Percentiles rank a stretch among this genome's conserved stretches.
Evolutionary conservation across 1,284 basidiomycete species (phyloP).

Genomic region (Agaricales sp.): DNA sequence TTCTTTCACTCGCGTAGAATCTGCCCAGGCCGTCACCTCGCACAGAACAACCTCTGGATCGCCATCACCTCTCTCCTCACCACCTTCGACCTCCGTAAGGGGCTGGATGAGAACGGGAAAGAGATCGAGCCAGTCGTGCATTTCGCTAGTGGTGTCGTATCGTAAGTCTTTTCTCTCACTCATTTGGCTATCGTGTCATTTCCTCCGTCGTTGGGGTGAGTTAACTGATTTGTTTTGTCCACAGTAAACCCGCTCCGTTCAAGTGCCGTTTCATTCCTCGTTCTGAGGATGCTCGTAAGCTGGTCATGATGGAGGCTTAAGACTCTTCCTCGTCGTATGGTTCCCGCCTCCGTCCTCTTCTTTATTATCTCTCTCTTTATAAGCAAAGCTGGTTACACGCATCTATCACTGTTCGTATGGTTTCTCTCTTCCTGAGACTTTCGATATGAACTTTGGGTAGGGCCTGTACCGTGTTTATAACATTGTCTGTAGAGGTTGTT

Average conservation of each 20-base stretch:
- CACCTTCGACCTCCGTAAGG: constrained; percentile 10
- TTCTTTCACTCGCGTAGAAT: too few species aligned
- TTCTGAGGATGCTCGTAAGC: not conserved
- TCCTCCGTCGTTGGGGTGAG: too few species aligned
- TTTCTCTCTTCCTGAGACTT: too few species aligned
- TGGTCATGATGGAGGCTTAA: not conserved
- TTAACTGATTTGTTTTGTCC: not conserved
- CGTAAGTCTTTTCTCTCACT: not conserved
- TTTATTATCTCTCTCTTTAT: too few species aligned
- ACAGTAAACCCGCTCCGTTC: not conserved
- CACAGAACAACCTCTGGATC: constrained; percentile 11
- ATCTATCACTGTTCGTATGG: too few species aligned
- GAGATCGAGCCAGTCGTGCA: not conserved
- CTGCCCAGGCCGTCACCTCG: constrained; percentile 11
- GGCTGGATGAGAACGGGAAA: not conserved
- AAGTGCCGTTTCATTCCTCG: not conserved
- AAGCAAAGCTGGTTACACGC: too few species aligned
- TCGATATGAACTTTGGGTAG: too few species aligned
- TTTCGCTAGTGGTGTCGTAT: not conserved
- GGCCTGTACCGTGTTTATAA: too few species aligned
- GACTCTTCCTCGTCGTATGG: too few species aligned
- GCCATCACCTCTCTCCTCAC: constrained; percentile 10
- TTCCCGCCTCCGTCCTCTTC: too few species aligned
- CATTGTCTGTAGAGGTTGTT: too few species aligned
- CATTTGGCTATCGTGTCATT: not conserved